A percentile compares a stretch with the other conserved stretches of the same genome.
phyloP scores from a whole-genome alignment of 2,329 filamentous ascomycete genomes.

The Oidium heveae region DNA sequence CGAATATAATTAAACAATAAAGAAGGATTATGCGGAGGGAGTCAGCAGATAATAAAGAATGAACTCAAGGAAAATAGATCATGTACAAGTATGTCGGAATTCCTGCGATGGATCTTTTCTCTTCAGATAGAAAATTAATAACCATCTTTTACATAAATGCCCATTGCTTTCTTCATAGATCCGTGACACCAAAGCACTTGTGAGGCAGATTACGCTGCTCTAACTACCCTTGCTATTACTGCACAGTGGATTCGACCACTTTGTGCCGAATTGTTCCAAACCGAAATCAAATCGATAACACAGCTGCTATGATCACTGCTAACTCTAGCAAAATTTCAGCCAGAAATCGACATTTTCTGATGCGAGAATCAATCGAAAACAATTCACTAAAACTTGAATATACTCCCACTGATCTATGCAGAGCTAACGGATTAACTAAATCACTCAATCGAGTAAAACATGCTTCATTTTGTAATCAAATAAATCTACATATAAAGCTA shows the following conservation, averaged over 20 bases:
- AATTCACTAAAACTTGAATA: neutral
- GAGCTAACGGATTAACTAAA: neutral
- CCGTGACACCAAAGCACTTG: neutral
- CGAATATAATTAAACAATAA: no score
- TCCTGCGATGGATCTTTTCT: neutral
- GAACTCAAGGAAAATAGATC: neutral
- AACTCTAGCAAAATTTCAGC: neutral
- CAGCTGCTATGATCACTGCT: neutral
- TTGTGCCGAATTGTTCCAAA: neutral
- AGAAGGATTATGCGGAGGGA: no score
- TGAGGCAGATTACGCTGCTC: neutral
- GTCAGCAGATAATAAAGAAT: no score
- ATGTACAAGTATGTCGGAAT: neutral
- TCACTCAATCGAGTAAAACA: neutral
- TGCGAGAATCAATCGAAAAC: neutral
- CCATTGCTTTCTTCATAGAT: no score
- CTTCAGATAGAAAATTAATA: no score
- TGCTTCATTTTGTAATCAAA: neutral
- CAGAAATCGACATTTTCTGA: neutral
- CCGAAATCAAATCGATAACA: neutral
- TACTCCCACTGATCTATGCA: neutral
- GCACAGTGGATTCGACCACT: no score
- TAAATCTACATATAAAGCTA: neutral
- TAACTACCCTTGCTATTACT: neutral
- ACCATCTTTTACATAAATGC: no score